phyloP scores from a whole-genome alignment of 2,329 filamentous ascomycete genomes.

The Diaporthe aspalathi region DNA sequence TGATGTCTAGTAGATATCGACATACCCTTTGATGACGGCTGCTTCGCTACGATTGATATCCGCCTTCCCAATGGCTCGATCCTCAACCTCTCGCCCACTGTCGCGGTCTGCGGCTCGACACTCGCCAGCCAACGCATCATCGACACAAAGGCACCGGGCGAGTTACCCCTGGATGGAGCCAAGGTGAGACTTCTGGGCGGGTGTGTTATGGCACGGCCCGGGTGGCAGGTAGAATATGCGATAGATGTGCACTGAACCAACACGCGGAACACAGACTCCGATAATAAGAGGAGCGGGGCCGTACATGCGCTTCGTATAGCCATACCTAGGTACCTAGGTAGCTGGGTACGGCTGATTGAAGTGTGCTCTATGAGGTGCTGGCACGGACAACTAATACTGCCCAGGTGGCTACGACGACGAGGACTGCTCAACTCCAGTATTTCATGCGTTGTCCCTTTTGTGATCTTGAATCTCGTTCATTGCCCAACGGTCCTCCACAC shows the following conservation, averaged over 20 bases:
- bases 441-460: no score
- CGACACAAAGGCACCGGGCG: constrained; percentile 44
- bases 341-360: no score
- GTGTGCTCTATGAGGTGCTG: background rate
- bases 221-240: constrained; percentile 47
- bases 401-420: background rate
- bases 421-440: background rate
- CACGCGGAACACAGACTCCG: constrained; percentile 52
- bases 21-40: constrained; percentile 53
- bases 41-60: constrained; percentile 49
- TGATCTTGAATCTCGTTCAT: no score
- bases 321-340: no score
- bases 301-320: constrained; percentile 33
- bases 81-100: constrained; percentile 45
- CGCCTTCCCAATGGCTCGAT: constrained; percentile 46
- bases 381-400: background rate
- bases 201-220: constrained; percentile 47
- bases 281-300: constrained; percentile 50
- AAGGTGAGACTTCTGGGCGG: constrained; percentile 52
- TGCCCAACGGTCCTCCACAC: no score
- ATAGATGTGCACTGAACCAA: constrained; percentile 54
- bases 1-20: constrained; percentile 49
- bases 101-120: constrained; percentile 70
- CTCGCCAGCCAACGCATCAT: constrained; percentile 48
- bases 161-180: constrained; percentile 47